Evolutionary conservation across 306 rosid genomes (phyloP).

Genomic region (Quercus glauca): DNA sequence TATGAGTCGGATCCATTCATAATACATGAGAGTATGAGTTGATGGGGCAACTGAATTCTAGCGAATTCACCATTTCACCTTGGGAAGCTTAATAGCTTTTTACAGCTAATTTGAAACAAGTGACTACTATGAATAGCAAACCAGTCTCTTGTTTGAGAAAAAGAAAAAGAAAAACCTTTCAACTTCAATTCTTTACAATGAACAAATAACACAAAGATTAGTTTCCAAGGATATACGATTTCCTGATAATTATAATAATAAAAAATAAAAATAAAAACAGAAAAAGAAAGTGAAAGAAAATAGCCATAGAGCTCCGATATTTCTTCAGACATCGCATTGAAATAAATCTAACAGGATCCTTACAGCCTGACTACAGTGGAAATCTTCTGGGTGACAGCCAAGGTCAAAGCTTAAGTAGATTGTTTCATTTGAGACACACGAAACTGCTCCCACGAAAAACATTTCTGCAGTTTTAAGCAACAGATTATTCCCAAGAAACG

Average conservation of each 20-base stretch:
- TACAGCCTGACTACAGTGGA: conserved; percentile 2
- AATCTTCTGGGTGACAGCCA: conserved; percentile 6
- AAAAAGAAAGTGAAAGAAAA: neutral
- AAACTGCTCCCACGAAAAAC: conserved; percentile 49
- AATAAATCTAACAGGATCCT: conserved; percentile 14
- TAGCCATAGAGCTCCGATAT: neutral
- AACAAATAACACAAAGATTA: conserved; percentile 13
- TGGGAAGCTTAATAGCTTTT: neutral
- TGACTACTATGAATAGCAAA: neutral
- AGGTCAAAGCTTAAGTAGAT: neutral
- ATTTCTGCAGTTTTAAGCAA: conserved; percentile 49
- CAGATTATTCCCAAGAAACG: neutral
- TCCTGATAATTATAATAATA: conserved; percentile 4
- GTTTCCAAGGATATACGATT: conserved; percentile 3
- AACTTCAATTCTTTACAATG: conserved; percentile 32
- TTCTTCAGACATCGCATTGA: conserved; percentile 7
- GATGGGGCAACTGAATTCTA: neutral
- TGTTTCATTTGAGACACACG: conserved; percentile 48
- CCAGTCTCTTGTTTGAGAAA: neutral
- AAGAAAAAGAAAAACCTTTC: neutral
- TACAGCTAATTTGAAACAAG: neutral
- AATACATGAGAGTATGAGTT: too few species aligned
- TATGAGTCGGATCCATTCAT: too few species aligned
- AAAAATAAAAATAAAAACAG: neutral
- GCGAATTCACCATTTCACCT: neutral